Conservation (phyloP, 805 yeast species). For the Monosporozyma yasuniensis region DNA sequence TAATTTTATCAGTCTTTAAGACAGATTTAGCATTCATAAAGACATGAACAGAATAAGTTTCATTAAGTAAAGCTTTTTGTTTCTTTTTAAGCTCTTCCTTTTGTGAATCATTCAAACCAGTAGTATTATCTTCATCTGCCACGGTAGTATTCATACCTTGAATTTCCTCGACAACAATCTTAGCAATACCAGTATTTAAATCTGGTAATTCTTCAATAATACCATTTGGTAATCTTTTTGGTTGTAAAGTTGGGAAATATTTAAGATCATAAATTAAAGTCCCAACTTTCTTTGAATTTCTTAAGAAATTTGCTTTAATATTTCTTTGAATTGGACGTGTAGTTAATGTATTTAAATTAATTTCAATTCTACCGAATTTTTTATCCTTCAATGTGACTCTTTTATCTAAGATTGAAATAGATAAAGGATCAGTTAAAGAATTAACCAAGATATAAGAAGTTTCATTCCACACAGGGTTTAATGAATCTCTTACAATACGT, state of each 20-base stretch:
- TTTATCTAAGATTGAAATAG: slow-evolving; percentile 62
- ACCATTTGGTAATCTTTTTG: slow-evolving; percentile 64
- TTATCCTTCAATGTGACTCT: slow-evolving; percentile 70
- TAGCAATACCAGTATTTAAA: slow-evolving; percentile 84
- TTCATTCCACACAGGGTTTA: slow-evolving; percentile 78
- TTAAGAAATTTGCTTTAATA: slow-evolving; percentile 48
- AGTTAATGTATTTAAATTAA: slow-evolving; percentile 60
- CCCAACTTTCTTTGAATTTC: slow-evolving; percentile 83
- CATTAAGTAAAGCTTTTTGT: slow-evolving; percentile 38
- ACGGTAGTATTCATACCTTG: slow-evolving; percentile 20
- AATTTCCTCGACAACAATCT: slow-evolving; percentile 39
- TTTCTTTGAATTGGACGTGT: slow-evolving; percentile 43
- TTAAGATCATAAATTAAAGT: slow-evolving; percentile 58
- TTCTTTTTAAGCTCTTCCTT: background rate
- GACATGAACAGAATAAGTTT: slow-evolving; percentile 62
- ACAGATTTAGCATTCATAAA: slow-evolving; percentile 53
- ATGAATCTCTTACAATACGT: slow-evolving; percentile 55
- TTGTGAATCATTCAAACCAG: background rate
- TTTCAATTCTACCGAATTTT: slow-evolving; percentile 64
- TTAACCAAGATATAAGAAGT: slow-evolving; percentile 58
- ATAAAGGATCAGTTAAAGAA: slow-evolving; percentile 74
- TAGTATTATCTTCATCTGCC: background rate
- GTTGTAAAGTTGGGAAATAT: slow-evolving; percentile 62
- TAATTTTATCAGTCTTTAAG: slow-evolving; percentile 40
- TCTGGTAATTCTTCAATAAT: slow-evolving; percentile 81